phyloP scores from a whole-genome alignment of 2,329 filamentous ascomycete genomes.

The Diplodia intermedia region DNA sequence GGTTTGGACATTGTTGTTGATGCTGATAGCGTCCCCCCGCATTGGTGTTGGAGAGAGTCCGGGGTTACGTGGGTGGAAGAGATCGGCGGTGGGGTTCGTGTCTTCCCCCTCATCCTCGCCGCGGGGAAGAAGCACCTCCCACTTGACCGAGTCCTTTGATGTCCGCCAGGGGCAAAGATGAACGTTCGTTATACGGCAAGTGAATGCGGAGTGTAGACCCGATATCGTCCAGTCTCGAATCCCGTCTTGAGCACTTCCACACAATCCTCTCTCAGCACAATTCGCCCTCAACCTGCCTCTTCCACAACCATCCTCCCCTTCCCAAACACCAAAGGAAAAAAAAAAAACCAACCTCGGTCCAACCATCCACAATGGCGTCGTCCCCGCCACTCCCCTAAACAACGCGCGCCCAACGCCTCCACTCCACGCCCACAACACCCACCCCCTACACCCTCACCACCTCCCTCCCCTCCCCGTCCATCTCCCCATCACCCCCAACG shows the following conservation, averaged over 20 bases:
- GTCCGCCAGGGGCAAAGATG: neutral
- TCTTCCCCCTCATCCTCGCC: conserved; percentile 5
- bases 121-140: neutral
- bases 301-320: neutral
- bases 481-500: conserved; percentile 42
- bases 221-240: neutral
- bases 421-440: conserved; percentile 52
- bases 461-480: conserved; percentile 46
- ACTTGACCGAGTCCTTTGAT: neutral
- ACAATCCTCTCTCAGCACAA: neutral
- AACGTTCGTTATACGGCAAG: neutral
- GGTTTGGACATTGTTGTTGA: neutral
- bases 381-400: conserved; percentile 21
- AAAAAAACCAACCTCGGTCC: too few species aligned
- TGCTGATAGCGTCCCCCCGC: neutral
- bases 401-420: conserved; percentile 51
- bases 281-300: neutral
- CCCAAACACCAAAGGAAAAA: too few species aligned
- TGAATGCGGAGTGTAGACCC: neutral
- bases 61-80: neutral
- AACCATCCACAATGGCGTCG: conserved; percentile 33
- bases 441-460: conserved; percentile 49
- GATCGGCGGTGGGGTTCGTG: conserved; percentile 12
- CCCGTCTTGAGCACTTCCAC: neutral
- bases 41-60: conserved; percentile 9